Base-by-base conservation (phyloP, 2,329 filamentous ascomycete genomes). In the Fusarium sambucinum region DNA sequence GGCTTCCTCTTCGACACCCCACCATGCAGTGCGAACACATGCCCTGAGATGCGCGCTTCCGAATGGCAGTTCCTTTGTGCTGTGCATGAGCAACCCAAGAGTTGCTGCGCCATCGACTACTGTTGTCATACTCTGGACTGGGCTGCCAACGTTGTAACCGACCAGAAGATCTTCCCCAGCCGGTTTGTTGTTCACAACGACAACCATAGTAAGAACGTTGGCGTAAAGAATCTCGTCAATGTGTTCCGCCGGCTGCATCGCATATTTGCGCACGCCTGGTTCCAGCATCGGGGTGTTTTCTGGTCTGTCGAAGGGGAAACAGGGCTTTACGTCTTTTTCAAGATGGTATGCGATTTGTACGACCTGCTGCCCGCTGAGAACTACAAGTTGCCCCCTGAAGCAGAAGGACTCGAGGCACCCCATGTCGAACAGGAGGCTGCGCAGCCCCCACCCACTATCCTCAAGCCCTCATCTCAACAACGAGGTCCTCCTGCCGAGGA, bases 51-150 rank as follows among this genome's bases (percentile, higher is more conserved):
- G 96, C 94, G 96, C 76, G 96, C 96, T 4, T 96, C 92, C 30
- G 95, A 99, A 83, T 99, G 96, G 96, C 96, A 99, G 81, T 99
- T 98, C 76, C 88, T 99, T 47, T 99, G 96, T 82, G 96, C 96
- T 51, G 96, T 98, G 5, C 96, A 99, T 78, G 95, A 98, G 77
- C 92, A 94, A 50, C 96, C 96, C 48, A 98, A 98, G 82, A 92
- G 91, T 74, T 99, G 96, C 83, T 97, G 95, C 80, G 96, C 96
- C 52, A 97, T 99, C 76, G 96, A 99, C 81, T 99, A 99, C 82
- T 97, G 94, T 85, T 98, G 95, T 78, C 96, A 99, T 78, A 99
- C 96, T 0, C 89, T 99, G 42, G 96, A 99, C 81, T 98, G 95
- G 93, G 96, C 96, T 4, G 94, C 93, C 59, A 97, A 96, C 74